Conservation (phyloP, 2,329 filamentous ascomycete species). For the Cytospora paraplurivora region DNA sequence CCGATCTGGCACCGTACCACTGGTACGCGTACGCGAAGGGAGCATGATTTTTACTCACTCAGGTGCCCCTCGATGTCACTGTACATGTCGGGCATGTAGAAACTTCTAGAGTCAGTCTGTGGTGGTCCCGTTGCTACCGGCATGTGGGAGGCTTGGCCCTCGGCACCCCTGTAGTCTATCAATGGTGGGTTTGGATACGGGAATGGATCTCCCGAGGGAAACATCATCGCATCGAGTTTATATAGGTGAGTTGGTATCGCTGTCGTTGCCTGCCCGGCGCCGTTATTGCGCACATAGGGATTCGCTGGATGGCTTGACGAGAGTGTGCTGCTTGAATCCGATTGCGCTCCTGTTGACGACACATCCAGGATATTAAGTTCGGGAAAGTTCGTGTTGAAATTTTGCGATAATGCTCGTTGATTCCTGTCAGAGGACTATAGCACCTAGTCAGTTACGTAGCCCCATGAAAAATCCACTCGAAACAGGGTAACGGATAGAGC, state of each 20-base stretch:
- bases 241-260: constrained; percentile 54
- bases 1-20: not conserved
- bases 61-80: constrained; percentile 75
- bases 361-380: constrained; percentile 52
- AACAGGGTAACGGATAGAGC: not conserved
- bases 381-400: constrained; percentile 44
- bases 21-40: not conserved
- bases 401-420: constrained; percentile 35
- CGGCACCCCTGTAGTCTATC: constrained; percentile 54
- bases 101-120: constrained; percentile 44
- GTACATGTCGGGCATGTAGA: constrained; percentile 54
- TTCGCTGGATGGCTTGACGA: constrained; percentile 36
- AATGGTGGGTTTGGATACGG: constrained; percentile 78
- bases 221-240: constrained; percentile 78
- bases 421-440: constrained; percentile 40
- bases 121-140: constrained; percentile 37
- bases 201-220: constrained; percentile 75
- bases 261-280: constrained; percentile 33
- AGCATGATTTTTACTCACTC: constrained; percentile 33
- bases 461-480: not conserved
- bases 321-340: constrained; percentile 40
- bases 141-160: constrained; percentile 39
- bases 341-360: constrained; percentile 44
- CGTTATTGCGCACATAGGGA: constrained; percentile 26
- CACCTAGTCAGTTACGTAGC: not conserved